Conservation (phyloP, 2,329 filamentous ascomycete species). For the Fusarium chuoi region DNA sequence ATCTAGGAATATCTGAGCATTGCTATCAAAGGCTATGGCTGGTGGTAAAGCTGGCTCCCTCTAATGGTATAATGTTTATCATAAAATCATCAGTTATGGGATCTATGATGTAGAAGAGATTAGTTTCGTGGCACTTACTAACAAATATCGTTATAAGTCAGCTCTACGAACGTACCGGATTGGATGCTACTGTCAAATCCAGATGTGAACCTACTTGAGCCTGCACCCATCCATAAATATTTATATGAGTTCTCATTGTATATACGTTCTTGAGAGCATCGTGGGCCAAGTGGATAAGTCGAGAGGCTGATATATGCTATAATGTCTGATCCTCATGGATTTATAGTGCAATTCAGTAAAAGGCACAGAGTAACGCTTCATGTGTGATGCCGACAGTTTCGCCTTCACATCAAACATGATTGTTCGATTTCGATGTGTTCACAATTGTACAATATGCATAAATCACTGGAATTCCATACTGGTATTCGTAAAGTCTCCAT, state of each 20-base stretch:
- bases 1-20: background rate
- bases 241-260: background rate
- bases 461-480: background rate
- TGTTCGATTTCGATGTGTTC: background rate
- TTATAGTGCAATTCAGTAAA: background rate
- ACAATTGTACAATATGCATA: background rate
- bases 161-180: background rate
- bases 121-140: background rate
- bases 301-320: background rate
- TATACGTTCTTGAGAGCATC: background rate
- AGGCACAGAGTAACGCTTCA: background rate
- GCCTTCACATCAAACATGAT: background rate
- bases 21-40: background rate
- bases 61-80: background rate
- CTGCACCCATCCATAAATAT: background rate
- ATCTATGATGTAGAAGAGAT: background rate
- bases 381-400: background rate
- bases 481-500: background rate
- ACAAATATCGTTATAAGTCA: background rate
- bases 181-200: background rate
- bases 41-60: background rate
- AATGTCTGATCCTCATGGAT: too few species aligned
- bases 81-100: background rate
- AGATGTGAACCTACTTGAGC: constrained; percentile 1
- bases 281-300: too few species aligned